Evolutionary conservation across 148 eudicot species (phyloP).

Genomic region (Mesembryanthemum crystallinum): DNA sequence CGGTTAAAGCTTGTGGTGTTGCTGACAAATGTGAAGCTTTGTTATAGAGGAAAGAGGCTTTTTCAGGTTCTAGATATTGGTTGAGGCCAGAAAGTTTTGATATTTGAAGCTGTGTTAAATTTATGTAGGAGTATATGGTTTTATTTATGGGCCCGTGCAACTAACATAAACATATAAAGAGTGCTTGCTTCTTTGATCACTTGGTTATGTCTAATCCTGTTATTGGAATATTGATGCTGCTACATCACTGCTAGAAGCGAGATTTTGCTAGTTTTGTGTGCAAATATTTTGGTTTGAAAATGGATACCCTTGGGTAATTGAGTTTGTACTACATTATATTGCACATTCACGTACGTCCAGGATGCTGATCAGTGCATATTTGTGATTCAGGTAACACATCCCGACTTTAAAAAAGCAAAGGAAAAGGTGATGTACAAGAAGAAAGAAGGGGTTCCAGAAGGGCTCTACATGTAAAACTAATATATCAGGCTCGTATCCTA

Average conservation of each 20-base stretch:
- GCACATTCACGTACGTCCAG: not conserved
- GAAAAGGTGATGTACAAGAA: slow-evolving; percentile 91
- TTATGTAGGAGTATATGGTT: too few relatives aligned
- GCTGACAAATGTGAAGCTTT: not conserved
- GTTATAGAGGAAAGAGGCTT: not conserved
- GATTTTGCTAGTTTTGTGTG: too few relatives aligned
- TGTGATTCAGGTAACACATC: slow-evolving; percentile 54
- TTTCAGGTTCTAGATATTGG: not conserved
- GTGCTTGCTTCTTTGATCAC: too few relatives aligned
- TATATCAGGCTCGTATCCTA: not conserved
- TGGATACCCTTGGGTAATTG: not conserved
- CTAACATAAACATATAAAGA: too few relatives aligned
- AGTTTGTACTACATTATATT: not conserved
- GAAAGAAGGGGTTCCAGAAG: slow-evolving; percentile 95
- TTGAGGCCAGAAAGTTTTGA: not conserved
- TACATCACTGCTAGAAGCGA: too few relatives aligned
- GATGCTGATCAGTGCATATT: not conserved
- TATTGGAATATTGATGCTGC: too few relatives aligned
- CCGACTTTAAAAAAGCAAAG: slow-evolving; percentile 81
- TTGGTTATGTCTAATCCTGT: too few relatives aligned
- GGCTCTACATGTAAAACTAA: slow-evolving; percentile 63
- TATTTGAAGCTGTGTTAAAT: too few relatives aligned
- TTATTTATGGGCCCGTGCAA: too few relatives aligned
- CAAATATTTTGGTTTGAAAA: too few relatives aligned
- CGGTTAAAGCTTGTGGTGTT: not conserved